Percentiles rank a stretch among this genome's conserved stretches.
Conservation (phyloP, 2,329 filamentous ascomycete species). For the Fusarium illudens region DNA sequence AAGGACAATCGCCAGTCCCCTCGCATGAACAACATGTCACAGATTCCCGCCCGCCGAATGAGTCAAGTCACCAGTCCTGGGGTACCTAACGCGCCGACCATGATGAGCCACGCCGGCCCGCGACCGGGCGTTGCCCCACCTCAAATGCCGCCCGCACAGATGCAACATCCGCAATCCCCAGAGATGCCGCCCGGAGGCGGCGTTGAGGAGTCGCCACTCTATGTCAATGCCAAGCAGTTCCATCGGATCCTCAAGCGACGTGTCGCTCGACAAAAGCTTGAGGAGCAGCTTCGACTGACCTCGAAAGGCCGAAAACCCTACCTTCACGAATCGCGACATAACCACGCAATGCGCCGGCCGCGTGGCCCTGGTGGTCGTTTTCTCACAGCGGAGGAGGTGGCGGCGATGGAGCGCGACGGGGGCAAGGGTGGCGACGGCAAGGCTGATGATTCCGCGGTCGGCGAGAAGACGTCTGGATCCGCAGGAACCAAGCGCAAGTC, state of each 20-base stretch:
- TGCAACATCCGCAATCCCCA: slow-evolving; percentile 77
- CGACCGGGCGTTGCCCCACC: slow-evolving; percentile 64
- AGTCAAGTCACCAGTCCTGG: slow-evolving; percentile 81
- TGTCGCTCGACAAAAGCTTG: slow-evolving; percentile 90
- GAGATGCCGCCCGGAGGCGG: slow-evolving; percentile 76
- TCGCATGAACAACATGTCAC: slow-evolving; percentile 70
- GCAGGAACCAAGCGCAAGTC: slow-evolving; percentile 69
- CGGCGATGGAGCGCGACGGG: slow-evolving; percentile 77
- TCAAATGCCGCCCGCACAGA: slow-evolving; percentile 69
- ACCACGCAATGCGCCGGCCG: slow-evolving; percentile 96
- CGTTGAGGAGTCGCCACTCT: slow-evolving; percentile 90
- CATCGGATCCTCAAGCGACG: slow-evolving; percentile 95
- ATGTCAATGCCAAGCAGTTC: slow-evolving; percentile 99
- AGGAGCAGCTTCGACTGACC: slow-evolving; percentile 90
- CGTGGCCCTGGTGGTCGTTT: slow-evolving; percentile 94
- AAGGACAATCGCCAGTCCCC: slow-evolving; percentile 79
- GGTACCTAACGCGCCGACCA: slow-evolving; percentile 75
- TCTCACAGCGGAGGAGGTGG: slow-evolving; percentile 94
- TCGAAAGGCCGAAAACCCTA: slow-evolving; percentile 97
- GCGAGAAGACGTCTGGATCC: slow-evolving; percentile 38
- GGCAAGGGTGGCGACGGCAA: slow-evolving; percentile 57
- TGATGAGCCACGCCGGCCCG: slow-evolving; percentile 73
- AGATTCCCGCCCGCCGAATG: slow-evolving; percentile 72
- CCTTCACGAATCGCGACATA: slow-evolving; percentile 95
- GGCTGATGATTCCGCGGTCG: slow-evolving; percentile 40